Evolutionary conservation across 2,329 filamentous ascomycete species (phyloP), one percentile per base, ranked within the genome.

Genomic region (Neodidymelliopsis sp.): DNA sequence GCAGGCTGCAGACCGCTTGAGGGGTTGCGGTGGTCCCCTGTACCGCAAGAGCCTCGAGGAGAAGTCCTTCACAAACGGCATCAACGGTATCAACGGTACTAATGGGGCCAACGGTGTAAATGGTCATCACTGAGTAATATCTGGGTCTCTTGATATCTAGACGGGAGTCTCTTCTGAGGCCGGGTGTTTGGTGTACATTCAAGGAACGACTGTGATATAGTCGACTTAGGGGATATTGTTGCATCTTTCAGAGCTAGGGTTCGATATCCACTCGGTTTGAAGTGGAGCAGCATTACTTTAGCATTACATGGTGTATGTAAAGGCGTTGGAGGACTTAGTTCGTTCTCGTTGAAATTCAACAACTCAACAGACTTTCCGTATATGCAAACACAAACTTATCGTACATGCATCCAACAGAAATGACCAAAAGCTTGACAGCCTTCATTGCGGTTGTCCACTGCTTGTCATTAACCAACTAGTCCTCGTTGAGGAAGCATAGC

Each of bases 1-100:
- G 75, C 94, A 97, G 75, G 94, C 94, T 1, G 89, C 94, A 11
- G 85, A 84, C 19, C 85, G 85, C 38, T 77, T 99, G 51, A 84
- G 89, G 57, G 80, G 81, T 49, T 92, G 91, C 56, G 89, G 85
- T 3, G 91, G 91, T 12, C 84, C 90, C 69, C 76, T 99, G 55
- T 97, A 99, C 70, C 84, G 94, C 57, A 91, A 87, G 69, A 81
- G 53, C 42, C 48, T 67, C 16, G 65, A 59, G 15, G 35, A 40
- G 29, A 41, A 46, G 30, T 40, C 50, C 19, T 5, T 37, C 31
- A 22, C 53, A 39, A 28, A 39, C 15, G 33, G 45, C 9, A 45
- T 38, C n/a, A 63, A 65, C 8, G 62, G 58, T 29, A 38, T 51
- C 4, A 59, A 59, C 8, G 56, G 58, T 9, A 38, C 42, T 4